These are phyloP conservation scores for Neurospora discreta DNA, from an alignment of 495 filamentous ascomycete genomes.

Conservation along the genomic window DNA sequence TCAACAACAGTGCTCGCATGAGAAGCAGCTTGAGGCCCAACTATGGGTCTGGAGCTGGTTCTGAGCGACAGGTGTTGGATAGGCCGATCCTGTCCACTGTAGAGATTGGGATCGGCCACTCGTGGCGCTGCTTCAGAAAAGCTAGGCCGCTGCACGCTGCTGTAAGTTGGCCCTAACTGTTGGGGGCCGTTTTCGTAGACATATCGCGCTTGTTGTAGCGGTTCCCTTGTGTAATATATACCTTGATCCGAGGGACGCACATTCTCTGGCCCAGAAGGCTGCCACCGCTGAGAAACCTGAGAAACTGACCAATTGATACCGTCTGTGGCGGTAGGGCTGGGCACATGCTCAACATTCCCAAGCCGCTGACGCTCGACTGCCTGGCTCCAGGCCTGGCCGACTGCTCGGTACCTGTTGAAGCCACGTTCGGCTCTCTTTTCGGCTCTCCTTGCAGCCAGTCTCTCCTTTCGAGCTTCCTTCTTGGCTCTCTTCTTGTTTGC, in stretches of 20 bases:
- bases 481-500: conserved; percentile 8
- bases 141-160: not conserved
- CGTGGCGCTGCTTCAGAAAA: not conserved
- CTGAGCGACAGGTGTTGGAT: not conserved
- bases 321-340: not conserved
- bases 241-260: not conserved
- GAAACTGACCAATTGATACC: conserved; percentile 1
- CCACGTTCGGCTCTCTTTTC: conserved; percentile 21
- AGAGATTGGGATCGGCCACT: not conserved
- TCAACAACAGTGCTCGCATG: conserved; percentile 1
- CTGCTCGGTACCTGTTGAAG: conserved; percentile 30
- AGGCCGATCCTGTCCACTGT: conserved; percentile 1
- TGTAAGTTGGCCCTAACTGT: not conserved
- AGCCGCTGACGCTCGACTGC: conserved; percentile 18
- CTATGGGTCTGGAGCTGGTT: conserved; percentile 9
- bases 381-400: conserved; percentile 22
- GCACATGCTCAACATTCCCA: conserved; percentile 1
- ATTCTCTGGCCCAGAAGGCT: not conserved
- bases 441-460: conserved; percentile 2
- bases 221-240: not conserved
- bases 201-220: not conserved
- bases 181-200: not conserved
- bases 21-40: conserved; percentile 5
- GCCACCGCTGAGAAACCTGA: conserved; percentile 3
- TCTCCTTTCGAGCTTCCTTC: conserved; percentile 12